These are phyloP conservation scores for Xylaria sp. DNA, from an alignment of 2,329 filamentous ascomycete genomes.

Conservation along the genomic window DNA sequence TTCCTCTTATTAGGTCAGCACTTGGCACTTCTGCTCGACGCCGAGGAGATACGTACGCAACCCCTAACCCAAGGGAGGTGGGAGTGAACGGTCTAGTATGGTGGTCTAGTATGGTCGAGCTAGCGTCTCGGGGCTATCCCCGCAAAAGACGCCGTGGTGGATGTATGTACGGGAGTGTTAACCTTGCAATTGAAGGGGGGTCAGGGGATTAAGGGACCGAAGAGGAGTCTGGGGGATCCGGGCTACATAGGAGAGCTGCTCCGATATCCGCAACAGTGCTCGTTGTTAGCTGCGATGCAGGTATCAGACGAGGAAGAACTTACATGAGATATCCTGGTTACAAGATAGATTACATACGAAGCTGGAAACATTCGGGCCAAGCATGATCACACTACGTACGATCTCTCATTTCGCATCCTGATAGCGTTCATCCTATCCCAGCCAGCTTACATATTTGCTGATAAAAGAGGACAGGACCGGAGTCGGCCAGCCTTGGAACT, in stretches of 20 bases:
- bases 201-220: background rate
- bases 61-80: background rate
- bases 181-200: background rate
- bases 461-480: too few relatives aligned
- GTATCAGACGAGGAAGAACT: background rate
- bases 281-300: background rate
- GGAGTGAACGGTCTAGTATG: background rate
- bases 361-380: background rate
- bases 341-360: background rate
- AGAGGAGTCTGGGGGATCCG: constrained; percentile 1
- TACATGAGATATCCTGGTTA: background rate
- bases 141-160: background rate
- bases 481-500: too few relatives aligned
- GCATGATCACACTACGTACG: background rate
- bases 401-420: background rate
- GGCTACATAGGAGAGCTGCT: background rate
- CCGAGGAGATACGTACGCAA: background rate
- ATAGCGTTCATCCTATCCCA: too few relatives aligned
- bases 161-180: background rate
- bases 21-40: background rate
- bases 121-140: background rate
- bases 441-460: too few relatives aligned
- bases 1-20: background rate
- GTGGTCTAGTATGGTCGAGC: background rate
- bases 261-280: background rate